Conservation (phyloP, 2,329 filamentous ascomycete species). For the Cercospora sp. region DNA sequence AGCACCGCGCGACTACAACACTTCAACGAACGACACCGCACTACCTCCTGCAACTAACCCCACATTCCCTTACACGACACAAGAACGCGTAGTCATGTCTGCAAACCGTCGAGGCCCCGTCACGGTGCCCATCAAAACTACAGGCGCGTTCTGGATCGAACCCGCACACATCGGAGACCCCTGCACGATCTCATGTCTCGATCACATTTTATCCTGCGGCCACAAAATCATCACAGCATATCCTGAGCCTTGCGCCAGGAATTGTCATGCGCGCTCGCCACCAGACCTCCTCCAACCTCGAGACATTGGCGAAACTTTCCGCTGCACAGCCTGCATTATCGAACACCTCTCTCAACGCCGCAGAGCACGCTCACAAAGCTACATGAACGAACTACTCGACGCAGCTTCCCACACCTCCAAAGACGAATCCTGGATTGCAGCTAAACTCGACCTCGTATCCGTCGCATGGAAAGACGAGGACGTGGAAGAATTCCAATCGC, state of each 20-base stretch:
- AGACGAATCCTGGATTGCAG: conserved; percentile 6
- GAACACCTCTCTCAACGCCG: conserved; percentile 8
- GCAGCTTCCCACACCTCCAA: conserved; percentile 6
- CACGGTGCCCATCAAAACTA: not conserved
- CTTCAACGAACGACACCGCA: not conserved
- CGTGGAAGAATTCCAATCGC: conserved; percentile 15
- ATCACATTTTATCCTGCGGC: conserved; percentile 16
- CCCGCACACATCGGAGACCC: conserved; percentile 15
- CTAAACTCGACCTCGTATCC: conserved; percentile 13
- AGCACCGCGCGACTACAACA: not conserved
- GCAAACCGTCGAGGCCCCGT: not conserved
- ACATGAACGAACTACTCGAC: conserved; percentile 7
- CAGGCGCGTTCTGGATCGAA: conserved; percentile 7
- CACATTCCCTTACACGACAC: not conserved
- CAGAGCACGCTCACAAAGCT: not conserved
- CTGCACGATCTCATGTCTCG: conserved; percentile 15
- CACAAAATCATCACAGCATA: conserved; percentile 16
- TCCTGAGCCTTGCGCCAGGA: conserved; percentile 12
- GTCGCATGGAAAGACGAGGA: conserved; percentile 19
- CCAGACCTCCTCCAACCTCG: conserved; percentile 17
- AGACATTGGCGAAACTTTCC: conserved; percentile 14
- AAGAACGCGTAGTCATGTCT: not conserved
- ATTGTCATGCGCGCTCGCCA: conserved; percentile 11
- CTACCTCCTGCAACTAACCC: not conserved
- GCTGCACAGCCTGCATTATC: conserved; percentile 16